Conservation (phyloP, 352 stramenopile genomes). For the Phytopythium mirpurense region DNA sequence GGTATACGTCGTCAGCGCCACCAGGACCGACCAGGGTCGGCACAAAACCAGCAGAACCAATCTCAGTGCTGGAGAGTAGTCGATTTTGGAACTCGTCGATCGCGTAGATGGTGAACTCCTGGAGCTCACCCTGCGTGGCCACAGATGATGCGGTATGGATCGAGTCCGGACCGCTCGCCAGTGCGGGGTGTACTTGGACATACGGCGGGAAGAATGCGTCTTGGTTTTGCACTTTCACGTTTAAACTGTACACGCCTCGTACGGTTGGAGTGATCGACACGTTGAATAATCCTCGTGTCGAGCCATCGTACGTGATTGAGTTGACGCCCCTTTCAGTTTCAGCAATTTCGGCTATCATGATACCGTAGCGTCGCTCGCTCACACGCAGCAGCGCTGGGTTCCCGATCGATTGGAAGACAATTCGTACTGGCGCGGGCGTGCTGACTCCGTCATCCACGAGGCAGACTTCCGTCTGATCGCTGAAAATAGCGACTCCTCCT, state of each 20-base stretch:
- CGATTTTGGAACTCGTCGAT: slow-evolving; percentile 91
- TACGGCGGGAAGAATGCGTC: slow-evolving; percentile 64
- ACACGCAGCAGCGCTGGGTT: slow-evolving; percentile 35
- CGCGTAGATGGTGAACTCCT: slow-evolving; percentile 84
- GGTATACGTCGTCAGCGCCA: slow-evolving; percentile 22
- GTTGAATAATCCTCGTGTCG: slow-evolving; percentile 61
- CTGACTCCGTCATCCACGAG: slow-evolving; percentile 23
- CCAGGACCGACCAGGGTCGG: slow-evolving; percentile 42
- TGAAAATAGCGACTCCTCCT: slow-evolving; percentile 54
- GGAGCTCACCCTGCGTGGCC: slow-evolving; percentile 68
- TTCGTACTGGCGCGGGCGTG: slow-evolving; percentile 23
- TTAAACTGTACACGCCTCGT: slow-evolving; percentile 59
- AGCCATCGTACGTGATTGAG: slow-evolving; percentile 63
- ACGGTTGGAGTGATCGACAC: slow-evolving; percentile 81
- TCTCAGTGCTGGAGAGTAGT: slow-evolving; percentile 74
- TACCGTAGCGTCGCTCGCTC: slow-evolving; percentile 40
- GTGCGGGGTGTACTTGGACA: slow-evolving; percentile 78
- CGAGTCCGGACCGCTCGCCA: slow-evolving; percentile 50
- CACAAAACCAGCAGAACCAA: slow-evolving; percentile 49
- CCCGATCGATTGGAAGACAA: slow-evolving; percentile 45
- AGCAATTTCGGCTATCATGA: slow-evolving; percentile 31
- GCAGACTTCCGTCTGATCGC: slow-evolving; percentile 27
- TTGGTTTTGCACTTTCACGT: slow-evolving; percentile 40
- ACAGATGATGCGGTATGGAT: slow-evolving; percentile 78
- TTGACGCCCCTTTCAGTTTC: slow-evolving; percentile 71